Base-by-base conservation (phyloP, 1,284 basidiomycete genomes). In the Fomitopsis betulina region DNA sequence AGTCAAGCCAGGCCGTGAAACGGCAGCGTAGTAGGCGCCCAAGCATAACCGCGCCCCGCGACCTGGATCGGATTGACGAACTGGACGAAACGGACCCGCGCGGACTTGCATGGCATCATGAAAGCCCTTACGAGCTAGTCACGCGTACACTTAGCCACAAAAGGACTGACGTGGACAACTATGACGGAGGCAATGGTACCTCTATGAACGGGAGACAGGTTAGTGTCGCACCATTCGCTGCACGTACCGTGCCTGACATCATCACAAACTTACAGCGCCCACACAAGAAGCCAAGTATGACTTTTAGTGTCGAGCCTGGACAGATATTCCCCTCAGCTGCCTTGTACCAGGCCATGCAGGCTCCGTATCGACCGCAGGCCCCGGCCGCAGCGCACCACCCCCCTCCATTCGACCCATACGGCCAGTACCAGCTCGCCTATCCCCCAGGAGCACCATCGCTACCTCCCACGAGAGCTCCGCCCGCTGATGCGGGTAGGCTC, bases 11-110 rank as follows among this genome's bases (percentile, higher is more conserved):
- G 57, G 60, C 32, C 58, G 62, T 35, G 61, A 60, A 61, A 55
- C 67, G 65, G 54, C 62, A 60, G 25, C 59, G 63, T 27, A 67
- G 66, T 55, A 65, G 66, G 60, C 68, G 68, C 42, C 62, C 63
- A 7, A 67, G 65, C 43, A 56, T 67, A 4, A 62, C 71, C 6
- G 64, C 70, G 60, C 58, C 74, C 65, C 64, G 64, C 40, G 78
- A 82, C 56, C 75, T 91, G 52, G 89, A 90, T 71, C 78, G 79
- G 30, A 86, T 91, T 60, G 88, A 91, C 65, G 86, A 89, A 68
- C 70, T 91, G 40, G 89, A 91, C 65, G 86, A 89, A 67, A 81
- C 81, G 13, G 86, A 83, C 67, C 86, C 87, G 3, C 76, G 84
- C 56, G 87, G 87, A 3, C 60, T 78, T 17, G 70, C 76, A 15